Base-by-base conservation (phyloP, 2,329 filamentous ascomycete genomes). In the Fusarium bulbicola region DNA sequence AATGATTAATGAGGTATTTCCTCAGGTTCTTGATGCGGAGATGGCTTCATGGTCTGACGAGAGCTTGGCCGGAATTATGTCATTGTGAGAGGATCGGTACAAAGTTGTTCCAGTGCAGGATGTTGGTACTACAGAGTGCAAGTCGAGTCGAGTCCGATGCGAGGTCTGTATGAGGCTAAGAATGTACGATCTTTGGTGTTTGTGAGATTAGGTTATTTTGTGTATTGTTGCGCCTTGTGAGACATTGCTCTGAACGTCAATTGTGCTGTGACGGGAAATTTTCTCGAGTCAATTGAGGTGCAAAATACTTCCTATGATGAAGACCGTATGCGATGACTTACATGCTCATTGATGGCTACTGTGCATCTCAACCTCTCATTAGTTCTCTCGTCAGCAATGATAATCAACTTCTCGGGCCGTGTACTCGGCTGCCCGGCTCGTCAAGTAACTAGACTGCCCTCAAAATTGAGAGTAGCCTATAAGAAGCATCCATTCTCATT, bases 101-200 rank as follows among this genome's bases (percentile, higher is more conserved):
- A 76, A 76, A 14, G 63, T 73, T 76, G 57, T 76, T 76, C 74
- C 74, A 70, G 64, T 47, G 52, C 64, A 58, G 12, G 20, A 46
- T 53, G 26, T 21, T 40, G 7, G 24, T 26, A 12, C 18, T 32
- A 30, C 9, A 57, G 26, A 56, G 26, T 45, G 11, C 2, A 45
- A 28, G 24, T 57, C 39, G 10, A 40, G 32, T 21, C 21, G 34
- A 40, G 21, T 52, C 13, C 6, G 18, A 21, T 1, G 43, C n/a
- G 30, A 16, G 28, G 21, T 36, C 26, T 50, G 16, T n/a, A n/a
- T 30, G 4, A 42, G 20, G 30, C 21, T 32, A 39, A 26, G 24
- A 42, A 42, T 53, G 45, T 18, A 18, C 28, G 7, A 40, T 42
- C 32, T 42, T 59, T 59, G 53, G 56, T 46, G 60, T 63, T 59